Conservation (phyloP, 805 yeast species). For the Spencermartinsiella europaea region DNA sequence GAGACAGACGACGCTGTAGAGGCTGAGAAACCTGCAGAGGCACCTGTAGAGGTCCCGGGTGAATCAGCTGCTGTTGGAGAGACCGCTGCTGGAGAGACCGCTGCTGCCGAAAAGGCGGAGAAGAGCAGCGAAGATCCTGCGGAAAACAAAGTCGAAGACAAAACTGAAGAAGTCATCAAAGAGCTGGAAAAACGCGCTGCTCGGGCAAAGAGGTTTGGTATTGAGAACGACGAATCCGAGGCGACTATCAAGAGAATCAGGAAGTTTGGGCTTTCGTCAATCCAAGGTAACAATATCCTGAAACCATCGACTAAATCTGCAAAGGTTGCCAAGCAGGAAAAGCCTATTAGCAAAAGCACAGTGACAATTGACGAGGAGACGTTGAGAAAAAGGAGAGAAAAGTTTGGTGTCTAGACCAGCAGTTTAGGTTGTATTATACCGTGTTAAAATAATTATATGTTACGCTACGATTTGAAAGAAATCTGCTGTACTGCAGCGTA, state of each 20-base stretch:
- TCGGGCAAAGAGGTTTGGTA: slow-evolving; percentile 76
- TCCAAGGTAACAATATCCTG: slow-evolving; percentile 8
- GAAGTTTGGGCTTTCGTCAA: slow-evolving; percentile 57
- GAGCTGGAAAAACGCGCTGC: slow-evolving; percentile 60
- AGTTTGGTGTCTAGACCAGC: slow-evolving; percentile 14
- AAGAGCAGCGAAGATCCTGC: no score
- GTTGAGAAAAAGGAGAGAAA: slow-evolving; percentile 19
- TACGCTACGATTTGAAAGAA: no score
- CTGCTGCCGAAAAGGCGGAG: slow-evolving; percentile 13
- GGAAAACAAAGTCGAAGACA: slow-evolving; percentile 19
- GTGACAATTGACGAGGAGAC: slow-evolving; percentile 17
- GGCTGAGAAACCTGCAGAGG: slow-evolving; percentile 17
- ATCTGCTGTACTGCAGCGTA: no score
- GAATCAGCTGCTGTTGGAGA: slow-evolving; percentile 14
- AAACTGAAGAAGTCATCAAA: slow-evolving; percentile 51
- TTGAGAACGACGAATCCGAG: slow-evolving; percentile 44
- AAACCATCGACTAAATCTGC: neutral
- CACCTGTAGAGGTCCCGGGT: slow-evolving; percentile 15
- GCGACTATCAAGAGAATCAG: slow-evolving; percentile 65
- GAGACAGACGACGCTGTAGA: slow-evolving; percentile 10
- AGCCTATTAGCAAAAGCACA: neutral
- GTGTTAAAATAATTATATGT: no score
- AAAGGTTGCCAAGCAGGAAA: slow-evolving; percentile 1
- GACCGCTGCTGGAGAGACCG: slow-evolving; percentile 22
- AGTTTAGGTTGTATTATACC: no score